phyloP scores from a whole-genome alignment of 371 early-diverging fungal species.

The Mucor lusitanicus region DNA sequence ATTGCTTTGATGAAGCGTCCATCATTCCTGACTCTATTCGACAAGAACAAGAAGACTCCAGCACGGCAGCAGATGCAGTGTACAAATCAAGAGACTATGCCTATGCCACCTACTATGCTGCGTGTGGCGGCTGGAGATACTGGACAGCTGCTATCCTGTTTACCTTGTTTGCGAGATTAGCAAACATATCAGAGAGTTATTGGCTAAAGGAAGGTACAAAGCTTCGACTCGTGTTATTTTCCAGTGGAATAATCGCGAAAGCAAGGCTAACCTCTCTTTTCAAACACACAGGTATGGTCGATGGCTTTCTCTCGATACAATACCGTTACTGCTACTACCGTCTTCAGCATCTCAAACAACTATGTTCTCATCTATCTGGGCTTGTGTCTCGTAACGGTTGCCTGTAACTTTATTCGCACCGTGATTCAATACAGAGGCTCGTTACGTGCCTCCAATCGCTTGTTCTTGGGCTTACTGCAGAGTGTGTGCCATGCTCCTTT shows the following conservation, averaged over 20 bases:
- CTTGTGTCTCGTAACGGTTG: constrained; percentile 32
- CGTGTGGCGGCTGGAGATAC: constrained; percentile 49
- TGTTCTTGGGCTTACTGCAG: constrained; percentile 61
- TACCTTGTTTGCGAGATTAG: constrained; percentile 34
- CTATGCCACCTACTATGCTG: constrained; percentile 45
- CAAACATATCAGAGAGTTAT: constrained; percentile 45
- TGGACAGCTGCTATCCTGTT: constrained; percentile 38
- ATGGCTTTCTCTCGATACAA: constrained; percentile 18
- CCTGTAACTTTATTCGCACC: constrained; percentile 51
- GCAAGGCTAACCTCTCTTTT: background rate
- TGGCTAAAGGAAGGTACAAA: constrained; percentile 53
- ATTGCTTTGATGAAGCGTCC: constrained; percentile 36
- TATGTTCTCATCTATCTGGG: constrained; percentile 40
- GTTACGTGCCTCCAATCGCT: constrained; percentile 60
- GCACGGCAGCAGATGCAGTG: background rate
- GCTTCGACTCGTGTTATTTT: background rate
- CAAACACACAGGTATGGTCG: constrained; percentile 36
- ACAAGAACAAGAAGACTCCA: constrained; percentile 14
- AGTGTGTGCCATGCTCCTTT: constrained; percentile 71
- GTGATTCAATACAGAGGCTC: constrained; percentile 62
- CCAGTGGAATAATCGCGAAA: background rate
- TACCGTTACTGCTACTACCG: background rate
- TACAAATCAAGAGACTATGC: constrained; percentile 30
- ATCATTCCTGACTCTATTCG: constrained; percentile 38
- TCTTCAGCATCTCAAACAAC: constrained; percentile 22